Evolutionary conservation across 2,329 filamentous ascomycete genomes (phyloP).

Genomic region (Rutstroemia sp.): DNA sequence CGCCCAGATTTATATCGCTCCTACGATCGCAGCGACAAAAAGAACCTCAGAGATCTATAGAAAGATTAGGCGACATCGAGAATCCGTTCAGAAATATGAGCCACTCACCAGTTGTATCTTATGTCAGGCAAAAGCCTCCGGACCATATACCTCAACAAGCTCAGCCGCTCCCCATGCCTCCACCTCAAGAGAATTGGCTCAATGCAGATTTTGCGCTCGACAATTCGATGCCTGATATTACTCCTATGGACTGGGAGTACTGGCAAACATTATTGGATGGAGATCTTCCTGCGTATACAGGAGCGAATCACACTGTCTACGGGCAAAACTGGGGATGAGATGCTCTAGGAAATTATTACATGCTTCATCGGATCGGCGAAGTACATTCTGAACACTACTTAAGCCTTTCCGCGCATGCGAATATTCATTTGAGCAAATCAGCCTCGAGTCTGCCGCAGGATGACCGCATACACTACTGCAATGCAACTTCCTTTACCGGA

Average conservation of each 20-base stretch:
- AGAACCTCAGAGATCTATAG: neutral
- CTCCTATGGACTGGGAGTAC: constrained; percentile 26
- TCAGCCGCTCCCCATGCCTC: neutral
- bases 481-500: neutral
- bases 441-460: neutral
- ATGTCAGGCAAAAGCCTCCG: constrained; percentile 4
- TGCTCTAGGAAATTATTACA: neutral
- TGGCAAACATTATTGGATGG: constrained; percentile 28
- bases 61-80: neutral
- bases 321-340: neutral
- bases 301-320: neutral
- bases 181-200: neutral
- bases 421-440: neutral
- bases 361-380: neutral
- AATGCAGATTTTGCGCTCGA: constrained; percentile 13
- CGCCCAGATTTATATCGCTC: constrained; percentile 6
- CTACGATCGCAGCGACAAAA: constrained; percentile 19
- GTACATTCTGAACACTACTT: neutral
- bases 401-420: neutral
- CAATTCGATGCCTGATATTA: constrained; percentile 20
- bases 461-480: neutral
- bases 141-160: neutral
- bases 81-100: neutral
- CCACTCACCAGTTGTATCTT: constrained; percentile 1
- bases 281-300: constrained; percentile 18